Percentiles rank a stretch among this genome's conserved stretches.
Conservation (phyloP, 2,329 filamentous ascomycete species). For the Neurospora sp. region DNA sequence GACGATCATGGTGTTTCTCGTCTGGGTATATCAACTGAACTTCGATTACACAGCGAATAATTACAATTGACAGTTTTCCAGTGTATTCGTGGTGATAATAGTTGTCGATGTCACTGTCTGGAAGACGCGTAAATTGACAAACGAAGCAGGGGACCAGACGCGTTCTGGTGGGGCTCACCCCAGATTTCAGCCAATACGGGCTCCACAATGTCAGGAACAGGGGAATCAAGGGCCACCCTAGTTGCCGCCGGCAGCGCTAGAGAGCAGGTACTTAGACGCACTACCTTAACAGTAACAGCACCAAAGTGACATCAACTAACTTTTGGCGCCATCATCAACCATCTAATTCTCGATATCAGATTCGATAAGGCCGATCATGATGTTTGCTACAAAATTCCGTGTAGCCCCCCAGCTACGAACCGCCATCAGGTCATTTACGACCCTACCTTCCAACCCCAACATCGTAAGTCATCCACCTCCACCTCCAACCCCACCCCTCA, state of each 20-base stretch:
- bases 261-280: not conserved
- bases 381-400: constrained; percentile 23
- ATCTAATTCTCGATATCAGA: constrained; percentile 1
- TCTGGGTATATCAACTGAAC: not conserved
- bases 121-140: constrained; percentile 15
- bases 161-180: constrained; percentile 10
- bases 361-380: not conserved
- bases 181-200: not conserved
- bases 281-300: not conserved
- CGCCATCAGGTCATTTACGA: constrained; percentile 30
- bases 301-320: not conserved
- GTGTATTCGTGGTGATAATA: not conserved
- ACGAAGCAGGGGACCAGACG: constrained; percentile 8
- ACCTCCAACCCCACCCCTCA: not conserved
- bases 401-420: constrained; percentile 14
- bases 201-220: not conserved
- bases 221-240: not conserved
- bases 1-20: constrained; percentile 16
- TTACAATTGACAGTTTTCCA: not conserved
- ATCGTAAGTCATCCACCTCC: constrained; percentile 35
- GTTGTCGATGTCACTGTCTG: not conserved
- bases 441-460: constrained; percentile 38
- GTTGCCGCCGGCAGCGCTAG: not conserved
- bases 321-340: not conserved
- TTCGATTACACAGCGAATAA: accelerated